Conservation (phyloP, 352 stramenopile species). For the Phytophthora agathidicida region DNA sequence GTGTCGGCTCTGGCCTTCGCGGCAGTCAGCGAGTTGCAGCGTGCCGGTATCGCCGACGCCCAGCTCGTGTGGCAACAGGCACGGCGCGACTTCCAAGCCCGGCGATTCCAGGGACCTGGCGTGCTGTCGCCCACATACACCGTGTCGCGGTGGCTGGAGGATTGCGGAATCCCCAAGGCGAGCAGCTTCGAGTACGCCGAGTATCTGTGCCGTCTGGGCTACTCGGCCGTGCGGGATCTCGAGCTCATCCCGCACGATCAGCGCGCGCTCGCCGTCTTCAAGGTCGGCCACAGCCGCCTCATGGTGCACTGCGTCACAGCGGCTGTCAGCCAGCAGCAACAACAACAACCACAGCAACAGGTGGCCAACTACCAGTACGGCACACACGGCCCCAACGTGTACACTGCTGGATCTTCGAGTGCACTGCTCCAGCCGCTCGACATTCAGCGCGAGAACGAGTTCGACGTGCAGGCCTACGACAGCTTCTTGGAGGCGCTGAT, state of each 20-base stretch:
- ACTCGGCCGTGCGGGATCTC: constrained; percentile 61
- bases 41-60: constrained; percentile 56
- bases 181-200: constrained; percentile 63
- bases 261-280: constrained; percentile 47
- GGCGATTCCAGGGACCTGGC: constrained; percentile 45
- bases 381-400: constrained; percentile 30
- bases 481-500: constrained; percentile 67
- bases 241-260: constrained; percentile 65
- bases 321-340: constrained; percentile 34
- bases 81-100: constrained; percentile 48
- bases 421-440: constrained; percentile 56
- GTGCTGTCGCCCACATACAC: constrained; percentile 44
- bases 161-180: constrained; percentile 54
- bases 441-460: constrained; percentile 59
- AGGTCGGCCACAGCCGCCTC: constrained; percentile 51
- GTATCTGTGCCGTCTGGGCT: constrained; percentile 60
- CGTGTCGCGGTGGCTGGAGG: constrained; percentile 68
- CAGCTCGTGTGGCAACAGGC: constrained; percentile 54
- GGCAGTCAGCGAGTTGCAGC: constrained; percentile 49
- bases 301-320: constrained; percentile 49
- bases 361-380: constrained; percentile 39
- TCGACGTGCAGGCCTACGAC: constrained; percentile 54
- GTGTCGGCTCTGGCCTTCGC: constrained; percentile 59
- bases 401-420: constrained; percentile 43
- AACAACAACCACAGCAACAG: constrained; percentile 27